Conservation (phyloP, 768 basidiomycete genomes). For the Tulasnella sp. region DNA sequence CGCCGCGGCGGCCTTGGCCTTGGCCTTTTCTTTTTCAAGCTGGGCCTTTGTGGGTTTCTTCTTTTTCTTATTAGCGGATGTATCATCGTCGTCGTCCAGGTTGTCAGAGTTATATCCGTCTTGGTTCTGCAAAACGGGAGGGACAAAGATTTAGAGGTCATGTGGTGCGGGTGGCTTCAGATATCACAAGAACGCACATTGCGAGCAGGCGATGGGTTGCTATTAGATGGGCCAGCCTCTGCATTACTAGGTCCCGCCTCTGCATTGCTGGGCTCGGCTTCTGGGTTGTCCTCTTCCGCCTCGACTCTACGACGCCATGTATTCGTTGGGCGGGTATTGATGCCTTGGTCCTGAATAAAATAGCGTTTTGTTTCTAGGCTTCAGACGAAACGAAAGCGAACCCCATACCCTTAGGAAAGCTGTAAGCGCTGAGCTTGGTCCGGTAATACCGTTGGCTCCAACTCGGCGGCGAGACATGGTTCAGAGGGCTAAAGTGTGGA, state of each 20-base stretch:
- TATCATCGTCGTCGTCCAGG: slow-evolving; percentile 47
- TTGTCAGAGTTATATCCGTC: slow-evolving; percentile 68
- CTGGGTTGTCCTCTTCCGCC: slow-evolving; percentile 19
- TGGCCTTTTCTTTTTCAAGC: slow-evolving; percentile 31
- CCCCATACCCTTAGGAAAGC: slow-evolving; percentile 65
- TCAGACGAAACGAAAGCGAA: neutral
- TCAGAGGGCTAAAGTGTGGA: neutral
- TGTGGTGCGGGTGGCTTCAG: slow-evolving; percentile 19
- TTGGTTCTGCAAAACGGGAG: slow-evolving; percentile 4
- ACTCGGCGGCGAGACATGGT: slow-evolving; percentile 21
- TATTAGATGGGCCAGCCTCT: slow-evolving; percentile 24
- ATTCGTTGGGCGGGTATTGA: slow-evolving; percentile 38
- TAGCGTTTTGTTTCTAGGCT: neutral
- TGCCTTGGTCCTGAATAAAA: slow-evolving; percentile 47
- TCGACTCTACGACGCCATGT: slow-evolving; percentile 19
- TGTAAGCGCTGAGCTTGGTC: slow-evolving; percentile 78
- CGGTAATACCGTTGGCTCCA: slow-evolving; percentile 57
- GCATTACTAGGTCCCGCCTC: slow-evolving; percentile 16
- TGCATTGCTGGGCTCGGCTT: slow-evolving; percentile 27
- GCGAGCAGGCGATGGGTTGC: slow-evolving; percentile 21
- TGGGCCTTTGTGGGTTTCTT: slow-evolving; percentile 52
- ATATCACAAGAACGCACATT: slow-evolving; percentile 29
- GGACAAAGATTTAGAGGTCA: neutral
- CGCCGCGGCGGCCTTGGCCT: slow-evolving; percentile 32
- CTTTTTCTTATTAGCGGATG: slow-evolving; percentile 36